Conservation (phyloP, 352 stramenopile genomes). For the Phytophthora europaea region DNA sequence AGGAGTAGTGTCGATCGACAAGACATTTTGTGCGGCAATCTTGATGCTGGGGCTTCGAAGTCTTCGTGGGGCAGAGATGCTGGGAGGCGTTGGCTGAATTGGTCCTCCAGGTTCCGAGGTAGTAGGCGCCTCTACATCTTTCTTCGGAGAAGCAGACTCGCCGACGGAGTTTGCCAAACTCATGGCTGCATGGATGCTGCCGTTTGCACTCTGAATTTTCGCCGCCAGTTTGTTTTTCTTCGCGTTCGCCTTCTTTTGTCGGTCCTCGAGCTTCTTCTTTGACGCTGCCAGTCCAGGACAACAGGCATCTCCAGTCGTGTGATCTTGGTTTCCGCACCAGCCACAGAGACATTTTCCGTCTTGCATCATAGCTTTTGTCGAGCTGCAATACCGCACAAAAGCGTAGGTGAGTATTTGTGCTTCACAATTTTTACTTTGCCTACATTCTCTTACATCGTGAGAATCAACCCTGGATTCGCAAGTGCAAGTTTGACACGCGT, state of each 20-base stretch:
- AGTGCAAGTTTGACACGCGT: conserved; percentile 80
- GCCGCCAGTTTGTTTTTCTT: conserved; percentile 56
- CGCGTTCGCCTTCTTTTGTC: conserved; percentile 56
- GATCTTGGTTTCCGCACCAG: conserved; percentile 80
- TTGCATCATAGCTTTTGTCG: conserved; percentile 87
- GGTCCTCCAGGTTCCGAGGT: background rate
- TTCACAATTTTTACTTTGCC: background rate
- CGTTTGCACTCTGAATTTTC: conserved; percentile 57
- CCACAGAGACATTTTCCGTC: conserved; percentile 85
- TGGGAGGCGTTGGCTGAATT: conserved; percentile 21
- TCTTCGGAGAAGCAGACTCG: conserved; percentile 13
- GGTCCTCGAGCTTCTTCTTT: conserved; percentile 62
- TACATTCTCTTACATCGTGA: conserved; percentile 64
- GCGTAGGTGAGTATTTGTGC: background rate
- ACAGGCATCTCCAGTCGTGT: conserved; percentile 69
- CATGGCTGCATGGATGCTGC: conserved; percentile 17
- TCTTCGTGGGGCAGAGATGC: conserved; percentile 20
- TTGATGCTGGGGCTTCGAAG: conserved; percentile 44
- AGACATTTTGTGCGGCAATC: conserved; percentile 46
- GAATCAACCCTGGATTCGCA: conserved; percentile 69
- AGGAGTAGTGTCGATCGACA: conserved; percentile 24
- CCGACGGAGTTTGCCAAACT: background rate
- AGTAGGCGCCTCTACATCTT: background rate
- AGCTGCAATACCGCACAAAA: conserved; percentile 41
- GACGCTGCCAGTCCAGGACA: conserved; percentile 57